phyloP scores from a whole-genome alignment of 805 yeast genomes.

The Blastobotrys muscicola region DNA sequence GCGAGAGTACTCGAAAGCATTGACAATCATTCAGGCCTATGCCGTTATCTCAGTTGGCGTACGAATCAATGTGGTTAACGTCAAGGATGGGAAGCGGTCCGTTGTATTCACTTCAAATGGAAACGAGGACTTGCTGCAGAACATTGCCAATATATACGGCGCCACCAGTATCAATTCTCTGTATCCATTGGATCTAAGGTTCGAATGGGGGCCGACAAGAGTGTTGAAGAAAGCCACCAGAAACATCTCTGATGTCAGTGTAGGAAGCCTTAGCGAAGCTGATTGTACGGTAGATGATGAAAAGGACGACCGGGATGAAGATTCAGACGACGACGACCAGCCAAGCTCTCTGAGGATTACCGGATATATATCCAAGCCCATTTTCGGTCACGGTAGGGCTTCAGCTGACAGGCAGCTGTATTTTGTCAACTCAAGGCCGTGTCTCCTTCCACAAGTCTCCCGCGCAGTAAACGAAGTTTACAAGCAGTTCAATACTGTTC shows the following conservation, averaged over 20 bases:
- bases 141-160: constrained; percentile 64
- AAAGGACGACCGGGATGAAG: constrained; percentile 11
- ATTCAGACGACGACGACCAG: constrained; percentile 5
- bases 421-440: constrained; percentile 71
- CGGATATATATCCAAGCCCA: constrained; percentile 68
- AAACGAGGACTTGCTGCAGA: constrained; percentile 37
- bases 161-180: constrained; percentile 52
- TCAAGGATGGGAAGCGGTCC: constrained; percentile 38
- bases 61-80: constrained; percentile 52
- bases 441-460: constrained; percentile 42
- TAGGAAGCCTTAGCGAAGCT: no score
- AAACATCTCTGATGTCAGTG: no score
- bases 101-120: constrained; percentile 50
- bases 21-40: constrained; percentile 56
- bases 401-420: constrained; percentile 66
- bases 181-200: constrained; percentile 35
- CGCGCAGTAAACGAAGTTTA: constrained; percentile 67
- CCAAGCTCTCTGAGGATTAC: constrained; percentile 28
- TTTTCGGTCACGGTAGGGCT: constrained; percentile 70
- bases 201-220: constrained; percentile 6
- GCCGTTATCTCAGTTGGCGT: constrained; percentile 50
- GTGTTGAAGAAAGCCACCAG: constrained; percentile 10
- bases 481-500: constrained; percentile 59
- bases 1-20: constrained; percentile 63
- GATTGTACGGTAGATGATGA: constrained; percentile 1